Evolutionary conservation across 2,329 filamentous ascomycete genomes (phyloP).

Genomic region (Ceratocystis lukuohia): DNA sequence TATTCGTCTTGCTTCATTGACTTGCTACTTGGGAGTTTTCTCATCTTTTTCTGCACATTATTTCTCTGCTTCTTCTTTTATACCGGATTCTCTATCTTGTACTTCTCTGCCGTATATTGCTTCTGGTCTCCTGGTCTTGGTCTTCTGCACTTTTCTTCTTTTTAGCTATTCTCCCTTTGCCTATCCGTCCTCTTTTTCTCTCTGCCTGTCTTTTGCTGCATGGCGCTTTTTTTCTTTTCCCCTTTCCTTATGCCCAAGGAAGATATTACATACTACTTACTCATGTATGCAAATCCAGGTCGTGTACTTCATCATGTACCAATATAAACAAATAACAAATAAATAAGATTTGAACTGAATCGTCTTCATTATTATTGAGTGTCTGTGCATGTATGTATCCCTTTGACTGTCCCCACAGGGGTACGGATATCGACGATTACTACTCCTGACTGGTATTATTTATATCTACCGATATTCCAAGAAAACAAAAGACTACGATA

Average conservation of each 20-base stretch:
- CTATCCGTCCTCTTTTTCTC: neutral
- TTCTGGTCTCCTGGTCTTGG: neutral
- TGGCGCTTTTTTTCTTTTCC: neutral
- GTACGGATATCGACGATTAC: neutral
- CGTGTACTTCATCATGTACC: neutral
- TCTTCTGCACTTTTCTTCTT: neutral
- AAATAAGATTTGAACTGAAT: neutral
- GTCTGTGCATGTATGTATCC: neutral
- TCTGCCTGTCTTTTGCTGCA: neutral
- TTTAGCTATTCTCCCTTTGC: neutral
- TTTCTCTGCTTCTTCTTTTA: conserved; percentile 12
- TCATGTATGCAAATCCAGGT: neutral
- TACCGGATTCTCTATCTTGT: neutral
- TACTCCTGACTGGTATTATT: neutral
- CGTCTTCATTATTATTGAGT: neutral
- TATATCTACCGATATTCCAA: conserved; percentile 3
- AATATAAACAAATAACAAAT: conserved; percentile 2
- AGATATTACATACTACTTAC: neutral
- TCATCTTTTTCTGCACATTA: conserved; percentile 13
- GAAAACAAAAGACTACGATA: conserved; percentile 2
- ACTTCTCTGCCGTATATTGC: conserved; percentile 3
- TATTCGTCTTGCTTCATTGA: neutral
- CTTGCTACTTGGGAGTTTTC: neutral
- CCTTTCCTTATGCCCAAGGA: conserved; percentile 17
- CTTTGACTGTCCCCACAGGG: neutral